Conservation (phyloP, 371 early-diverging fungal genomes). For the Apophysomyces elegans region DNA sequence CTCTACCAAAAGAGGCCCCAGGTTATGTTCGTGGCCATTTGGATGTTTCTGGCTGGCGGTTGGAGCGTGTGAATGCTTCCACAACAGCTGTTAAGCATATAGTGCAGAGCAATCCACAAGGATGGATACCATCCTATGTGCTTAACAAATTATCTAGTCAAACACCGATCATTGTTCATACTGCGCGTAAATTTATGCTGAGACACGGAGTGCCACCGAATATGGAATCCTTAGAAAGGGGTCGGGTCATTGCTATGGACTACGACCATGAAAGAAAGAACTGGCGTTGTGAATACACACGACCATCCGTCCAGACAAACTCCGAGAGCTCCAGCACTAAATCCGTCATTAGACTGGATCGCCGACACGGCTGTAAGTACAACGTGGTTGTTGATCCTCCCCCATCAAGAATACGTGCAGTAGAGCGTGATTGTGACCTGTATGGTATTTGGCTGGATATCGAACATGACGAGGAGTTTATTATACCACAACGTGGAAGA, state of each 20-base stretch:
- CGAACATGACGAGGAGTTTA: constrained; percentile 54
- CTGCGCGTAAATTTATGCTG: constrained; percentile 48
- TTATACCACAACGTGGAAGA: constrained; percentile 59
- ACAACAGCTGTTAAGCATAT: constrained; percentile 42
- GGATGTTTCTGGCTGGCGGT: constrained; percentile 55
- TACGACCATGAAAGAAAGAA: constrained; percentile 52
- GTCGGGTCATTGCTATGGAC: constrained; percentile 39
- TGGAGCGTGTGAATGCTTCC: constrained; percentile 37
- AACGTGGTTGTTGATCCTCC: constrained; percentile 62
- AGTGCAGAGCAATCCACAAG: constrained; percentile 43
- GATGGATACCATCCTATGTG: constrained; percentile 53
- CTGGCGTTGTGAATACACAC: constrained; percentile 59
- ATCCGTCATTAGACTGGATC: constrained; percentile 55
- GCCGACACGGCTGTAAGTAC: constrained; percentile 40
- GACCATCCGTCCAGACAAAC: constrained; percentile 15
- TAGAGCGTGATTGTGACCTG: constrained; percentile 40
- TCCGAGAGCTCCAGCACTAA: constrained; percentile 15
- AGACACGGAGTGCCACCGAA: constrained; percentile 58
- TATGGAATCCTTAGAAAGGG: constrained; percentile 47
- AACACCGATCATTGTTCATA: constrained; percentile 40
- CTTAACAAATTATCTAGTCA: constrained; percentile 44
- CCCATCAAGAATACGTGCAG: constrained; percentile 50
- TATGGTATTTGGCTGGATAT: constrained; percentile 56
- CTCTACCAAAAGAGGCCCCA: constrained; percentile 42
- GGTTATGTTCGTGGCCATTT: constrained; percentile 54